Base-by-base conservation (phyloP, 78 protist genomes). In the Dictyostelium purpureum region DNA sequence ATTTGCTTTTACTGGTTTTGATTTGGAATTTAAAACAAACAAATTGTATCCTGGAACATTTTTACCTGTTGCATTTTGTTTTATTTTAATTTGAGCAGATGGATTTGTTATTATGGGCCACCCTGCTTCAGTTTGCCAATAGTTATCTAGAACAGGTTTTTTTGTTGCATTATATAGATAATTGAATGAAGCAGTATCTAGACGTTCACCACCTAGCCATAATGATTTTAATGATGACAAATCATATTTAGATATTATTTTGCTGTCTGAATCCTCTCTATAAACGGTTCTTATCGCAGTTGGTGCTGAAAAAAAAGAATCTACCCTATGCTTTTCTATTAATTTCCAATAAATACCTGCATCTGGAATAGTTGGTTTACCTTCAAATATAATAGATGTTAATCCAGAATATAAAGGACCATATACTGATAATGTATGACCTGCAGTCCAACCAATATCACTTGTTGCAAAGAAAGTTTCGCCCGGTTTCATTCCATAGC, bases 21-120 rank as follows among this genome's bases (percentile, higher is more conserved):
- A 43, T 2, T 54, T 71, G 11, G 77, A 42, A 45, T 26, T 49
- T 4, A 87, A 26, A 0, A 96, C 66, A 3, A 43, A 57, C 6
- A 94, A 35, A 9, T 96, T 18, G 11, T 69, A 87, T 2, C 97
- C 97, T 10, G 95, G 96, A 14, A 85, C 90, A 10, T 96, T 91
- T 47, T 75, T 90, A 6, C 95, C 95, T 1, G 89, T 47, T 0
- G 77, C 33, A 0, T 92, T 94, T 26, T 28, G 4, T 37, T 77
- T 54, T 24, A 70, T 61, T 19, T 85, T 85, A 14, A 77, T 12
- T 73, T 73, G 79, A 16, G 79, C 78, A 31, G 57, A 37, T 24
- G 63, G 38, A 40, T 74, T 74, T 2, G 89, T 21, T 4, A 80
- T 47, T 35, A 90, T 78, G 0, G 91, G 77, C 89, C 88, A 24